Percentiles rank a stretch among this genome's conserved stretches.
Conservation (phyloP, 805 yeast genomes). For the Metschnikowia peoriensis region DNA sequence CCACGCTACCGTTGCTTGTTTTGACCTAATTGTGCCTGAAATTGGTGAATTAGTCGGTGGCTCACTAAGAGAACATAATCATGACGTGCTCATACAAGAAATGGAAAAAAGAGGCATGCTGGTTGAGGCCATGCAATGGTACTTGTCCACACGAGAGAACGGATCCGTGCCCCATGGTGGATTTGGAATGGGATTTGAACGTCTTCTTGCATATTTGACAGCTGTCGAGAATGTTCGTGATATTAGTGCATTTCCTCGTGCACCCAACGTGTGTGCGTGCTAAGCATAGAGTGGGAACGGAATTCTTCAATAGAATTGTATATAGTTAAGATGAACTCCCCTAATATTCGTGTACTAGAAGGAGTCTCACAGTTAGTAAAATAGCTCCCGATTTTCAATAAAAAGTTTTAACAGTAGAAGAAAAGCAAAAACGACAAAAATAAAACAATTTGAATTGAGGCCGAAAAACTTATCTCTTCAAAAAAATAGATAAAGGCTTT, state of each 20-base stretch:
- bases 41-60: constrained; percentile 96
- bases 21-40: constrained; percentile 84
- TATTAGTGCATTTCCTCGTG: constrained; percentile 82
- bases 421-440: no score
- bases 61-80: constrained; percentile 78
- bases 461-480: no score
- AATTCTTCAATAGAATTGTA: background rate
- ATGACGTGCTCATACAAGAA: constrained; percentile 44
- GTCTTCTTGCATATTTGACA: constrained; percentile 70
- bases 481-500: no score
- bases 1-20: constrained; percentile 75
- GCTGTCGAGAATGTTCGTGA: constrained; percentile 82
- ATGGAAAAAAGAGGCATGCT: constrained; percentile 59
- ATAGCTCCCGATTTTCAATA: no score
- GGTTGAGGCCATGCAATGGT: constrained; percentile 70
- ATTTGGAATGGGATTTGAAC: constrained; percentile 91
- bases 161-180: constrained; percentile 96
- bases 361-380: no score
- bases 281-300: constrained; percentile 10
- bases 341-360: background rate
- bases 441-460: no score
- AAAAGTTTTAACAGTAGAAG: no score
- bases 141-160: constrained; percentile 63
- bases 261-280: constrained; percentile 44
- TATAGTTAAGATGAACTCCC: background rate